These are phyloP conservation scores for Aspergillus sergii DNA, from an alignment of 2,329 filamentous ascomycete genomes.

Conservation along the genomic window DNA sequence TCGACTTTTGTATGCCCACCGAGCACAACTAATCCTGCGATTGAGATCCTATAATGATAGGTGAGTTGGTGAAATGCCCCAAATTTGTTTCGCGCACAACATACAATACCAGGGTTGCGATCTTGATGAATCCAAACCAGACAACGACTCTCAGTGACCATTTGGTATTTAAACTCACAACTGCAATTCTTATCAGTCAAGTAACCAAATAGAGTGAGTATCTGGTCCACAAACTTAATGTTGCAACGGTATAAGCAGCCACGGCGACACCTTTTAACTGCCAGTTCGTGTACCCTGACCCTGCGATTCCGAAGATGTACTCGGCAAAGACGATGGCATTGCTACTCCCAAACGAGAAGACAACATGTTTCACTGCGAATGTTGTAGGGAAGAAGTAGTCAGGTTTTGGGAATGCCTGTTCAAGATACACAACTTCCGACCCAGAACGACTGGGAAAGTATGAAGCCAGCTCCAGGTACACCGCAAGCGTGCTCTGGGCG, in stretches of 20 bases:
- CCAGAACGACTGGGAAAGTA: slow-evolving; percentile 2
- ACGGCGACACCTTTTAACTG: neutral
- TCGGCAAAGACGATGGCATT: neutral
- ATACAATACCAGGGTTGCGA: neutral
- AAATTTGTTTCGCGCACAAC: neutral
- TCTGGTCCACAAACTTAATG: neutral
- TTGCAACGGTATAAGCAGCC: neutral
- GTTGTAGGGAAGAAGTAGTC: neutral
- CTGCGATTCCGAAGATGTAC: neutral
- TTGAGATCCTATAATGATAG: neutral
- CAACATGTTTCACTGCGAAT: neutral
- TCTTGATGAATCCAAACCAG: slow-evolving; percentile 4
- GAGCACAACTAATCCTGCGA: neutral
- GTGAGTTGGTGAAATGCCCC: neutral
- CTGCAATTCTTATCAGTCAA: neutral
- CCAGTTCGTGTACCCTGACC: neutral
- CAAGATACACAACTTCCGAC: slow-evolving; percentile 1
- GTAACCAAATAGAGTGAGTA: too few relatives aligned
- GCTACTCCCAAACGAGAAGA: neutral
- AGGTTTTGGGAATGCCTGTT: neutral
- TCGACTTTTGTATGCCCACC: neutral
- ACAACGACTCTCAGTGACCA: slow-evolving; percentile 1
- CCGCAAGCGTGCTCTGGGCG: neutral
- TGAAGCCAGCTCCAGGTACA: neutral
- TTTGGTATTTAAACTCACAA: neutral